Conservation (phyloP, 2,329 filamentous ascomycete genomes). For the Trichophyton mentagrophytes region DNA sequence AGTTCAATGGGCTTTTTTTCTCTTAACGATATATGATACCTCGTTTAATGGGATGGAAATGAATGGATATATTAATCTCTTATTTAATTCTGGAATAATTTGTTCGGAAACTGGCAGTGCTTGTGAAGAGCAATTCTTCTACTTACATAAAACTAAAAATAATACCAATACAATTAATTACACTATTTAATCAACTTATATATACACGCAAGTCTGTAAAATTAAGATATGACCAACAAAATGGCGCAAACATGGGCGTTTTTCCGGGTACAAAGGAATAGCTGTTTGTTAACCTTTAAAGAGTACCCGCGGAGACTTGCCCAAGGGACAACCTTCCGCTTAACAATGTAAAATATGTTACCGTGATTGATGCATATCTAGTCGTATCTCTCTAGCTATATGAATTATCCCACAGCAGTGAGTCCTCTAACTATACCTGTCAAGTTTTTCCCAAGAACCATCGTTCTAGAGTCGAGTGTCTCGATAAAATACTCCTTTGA, state of each 20-base stretch:
- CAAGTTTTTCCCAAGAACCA: too few relatives aligned
- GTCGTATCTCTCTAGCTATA: too few relatives aligned
- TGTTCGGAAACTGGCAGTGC: background rate
- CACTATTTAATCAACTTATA: conserved; percentile 11
- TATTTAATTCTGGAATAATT: background rate
- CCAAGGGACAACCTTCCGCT: too few relatives aligned
- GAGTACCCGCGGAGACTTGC: background rate
- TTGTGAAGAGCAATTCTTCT: background rate
- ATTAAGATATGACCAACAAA: background rate
- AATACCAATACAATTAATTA: background rate
- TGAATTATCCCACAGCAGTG: too few relatives aligned
- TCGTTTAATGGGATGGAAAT: background rate
- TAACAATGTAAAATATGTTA: too few relatives aligned
- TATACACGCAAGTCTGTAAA: background rate
- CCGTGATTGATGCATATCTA: too few relatives aligned
- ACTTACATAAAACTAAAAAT: background rate
- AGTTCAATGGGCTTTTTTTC: background rate
- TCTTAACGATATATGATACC: background rate
- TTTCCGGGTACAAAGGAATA: background rate
- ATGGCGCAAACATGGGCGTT: background rate
- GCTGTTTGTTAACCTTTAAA: background rate
- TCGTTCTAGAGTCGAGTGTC: too few relatives aligned
- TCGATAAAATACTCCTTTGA: too few relatives aligned
- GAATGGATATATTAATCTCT: conserved; percentile 1
- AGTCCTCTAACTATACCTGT: too few relatives aligned